These are phyloP conservation scores for Monotropa hypopitys DNA, from an alignment of 179 eudicot genomes.

Conservation along the genomic window DNA sequence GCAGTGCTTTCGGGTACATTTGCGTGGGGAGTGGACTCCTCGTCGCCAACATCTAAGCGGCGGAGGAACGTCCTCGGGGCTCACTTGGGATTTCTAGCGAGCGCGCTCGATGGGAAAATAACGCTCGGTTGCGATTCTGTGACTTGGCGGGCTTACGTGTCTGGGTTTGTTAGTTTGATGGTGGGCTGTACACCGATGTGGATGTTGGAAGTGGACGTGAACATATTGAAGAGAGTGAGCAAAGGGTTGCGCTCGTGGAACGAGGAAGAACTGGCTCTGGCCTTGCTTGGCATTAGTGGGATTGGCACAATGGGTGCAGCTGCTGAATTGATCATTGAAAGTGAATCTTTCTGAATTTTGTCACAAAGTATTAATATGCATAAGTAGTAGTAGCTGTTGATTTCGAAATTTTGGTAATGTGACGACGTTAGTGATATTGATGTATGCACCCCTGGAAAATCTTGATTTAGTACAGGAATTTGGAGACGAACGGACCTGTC, in stretches of 20 bases:
- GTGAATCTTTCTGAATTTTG: conserved; percentile 12
- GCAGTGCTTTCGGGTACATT: conserved; percentile 62
- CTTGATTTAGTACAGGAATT: not conserved
- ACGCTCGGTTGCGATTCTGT: conserved; percentile 68
- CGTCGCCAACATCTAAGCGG: conserved; percentile 27
- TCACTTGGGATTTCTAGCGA: conserved; percentile 65
- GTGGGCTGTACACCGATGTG: conserved; percentile 58
- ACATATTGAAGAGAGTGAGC: conserved; percentile 52
- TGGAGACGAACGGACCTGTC: too few relatives aligned
- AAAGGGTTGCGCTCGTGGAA: conserved; percentile 49
- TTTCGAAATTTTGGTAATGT: conserved; percentile 4
- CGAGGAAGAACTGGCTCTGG: conserved; percentile 63
- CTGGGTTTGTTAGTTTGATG: conserved; percentile 59
- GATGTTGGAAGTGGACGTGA: conserved; percentile 58
- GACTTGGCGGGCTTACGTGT: conserved; percentile 69
- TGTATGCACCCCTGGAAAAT: not conserved
- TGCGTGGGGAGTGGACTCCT: conserved; percentile 69
- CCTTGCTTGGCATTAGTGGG: conserved; percentile 61
- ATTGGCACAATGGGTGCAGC: conserved; percentile 71
- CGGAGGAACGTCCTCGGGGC: conserved; percentile 44
- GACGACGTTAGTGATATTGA: not conserved
- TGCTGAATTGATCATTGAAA: conserved; percentile 60
- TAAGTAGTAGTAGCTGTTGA: not conserved
- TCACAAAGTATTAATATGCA: not conserved
- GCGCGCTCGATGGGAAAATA: conserved; percentile 77